Conservation (phyloP, 192 early-diverging fungal species). For the Bifiguratus adelaidae region DNA sequence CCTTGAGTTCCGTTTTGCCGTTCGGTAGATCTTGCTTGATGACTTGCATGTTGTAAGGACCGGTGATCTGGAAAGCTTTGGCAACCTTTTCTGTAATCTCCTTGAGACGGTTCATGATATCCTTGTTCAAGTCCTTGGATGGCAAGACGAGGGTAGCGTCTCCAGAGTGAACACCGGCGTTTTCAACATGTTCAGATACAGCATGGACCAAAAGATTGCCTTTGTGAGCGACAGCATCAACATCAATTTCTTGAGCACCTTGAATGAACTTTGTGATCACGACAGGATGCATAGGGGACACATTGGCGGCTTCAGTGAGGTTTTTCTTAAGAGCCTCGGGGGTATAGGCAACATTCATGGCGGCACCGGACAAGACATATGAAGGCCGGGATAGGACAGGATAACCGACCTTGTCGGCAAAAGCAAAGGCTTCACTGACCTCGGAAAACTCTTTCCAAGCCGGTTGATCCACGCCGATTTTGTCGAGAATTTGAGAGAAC, state of each 20-base stretch:
- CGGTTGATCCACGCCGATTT: slow-evolving; percentile 93
- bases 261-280: slow-evolving; percentile 96
- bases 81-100: slow-evolving; percentile 81
- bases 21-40: slow-evolving; percentile 48
- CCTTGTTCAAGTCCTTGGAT: slow-evolving; percentile 38
- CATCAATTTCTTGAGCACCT: slow-evolving; percentile 89
- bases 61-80: slow-evolving; percentile 87
- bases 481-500: slow-evolving; percentile 86
- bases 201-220: slow-evolving; percentile 81
- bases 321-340: slow-evolving; percentile 54
- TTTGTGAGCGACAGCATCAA: slow-evolving; percentile 84
- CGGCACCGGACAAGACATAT: slow-evolving; percentile 95
- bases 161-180: slow-evolving; percentile 96
- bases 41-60: slow-evolving; percentile 99
- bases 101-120: slow-evolving; percentile 52
- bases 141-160: slow-evolving; percentile 92
- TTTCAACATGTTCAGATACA: slow-evolving; percentile 94
- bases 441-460: slow-evolving; percentile 89
- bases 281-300: slow-evolving; percentile 92
- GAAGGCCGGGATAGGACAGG: slow-evolving; percentile 94
- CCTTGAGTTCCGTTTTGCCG: slow-evolving; percentile 56
- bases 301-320: slow-evolving; percentile 72
- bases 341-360: slow-evolving; percentile 94
- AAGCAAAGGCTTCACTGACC: slow-evolving; percentile 70
- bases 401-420: slow-evolving; percentile 79